phyloP scores from a whole-genome alignment of 192 early-diverging fungal genomes.

The Kappamyces sp. region DNA sequence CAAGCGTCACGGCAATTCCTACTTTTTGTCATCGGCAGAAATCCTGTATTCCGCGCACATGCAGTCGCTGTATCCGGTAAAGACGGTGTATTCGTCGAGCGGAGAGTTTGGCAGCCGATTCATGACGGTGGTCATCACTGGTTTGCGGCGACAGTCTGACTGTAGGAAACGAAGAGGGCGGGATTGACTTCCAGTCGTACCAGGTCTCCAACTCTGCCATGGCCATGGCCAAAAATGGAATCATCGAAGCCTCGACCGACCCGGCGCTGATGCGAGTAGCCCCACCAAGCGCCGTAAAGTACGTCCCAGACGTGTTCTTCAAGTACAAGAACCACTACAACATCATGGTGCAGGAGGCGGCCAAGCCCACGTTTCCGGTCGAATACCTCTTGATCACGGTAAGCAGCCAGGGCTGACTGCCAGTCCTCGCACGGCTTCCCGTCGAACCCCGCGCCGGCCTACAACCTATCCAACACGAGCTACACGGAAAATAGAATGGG shows the following conservation, averaged over 20 bases:
- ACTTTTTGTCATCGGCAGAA: conserved; percentile 89
- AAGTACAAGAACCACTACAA: conserved; percentile 94
- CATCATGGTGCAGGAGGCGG: conserved; percentile 74
- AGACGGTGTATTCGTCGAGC: conserved; percentile 51
- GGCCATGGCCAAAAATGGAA: conserved; percentile 84
- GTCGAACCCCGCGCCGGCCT: conserved; percentile 65
- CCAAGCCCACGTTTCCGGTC: conserved; percentile 93
- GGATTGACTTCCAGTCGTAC: conserved; percentile 79
- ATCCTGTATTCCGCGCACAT: conserved; percentile 77
- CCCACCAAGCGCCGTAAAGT: conserved; percentile 64
- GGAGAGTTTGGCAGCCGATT: conserved; percentile 89
- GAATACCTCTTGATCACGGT: conserved; percentile 95
- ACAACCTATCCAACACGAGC: conserved; percentile 39
- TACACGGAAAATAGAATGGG: conserved; percentile 81
- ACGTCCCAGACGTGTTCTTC: conserved; percentile 97
- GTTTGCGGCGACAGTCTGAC: conserved; percentile 9
- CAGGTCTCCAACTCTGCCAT: conserved; percentile 89
- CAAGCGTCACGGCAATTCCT: conserved; percentile 87
- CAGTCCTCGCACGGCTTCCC: conserved; percentile 86
- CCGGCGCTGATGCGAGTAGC: conserved; percentile 82
- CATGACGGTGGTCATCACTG: conserved; percentile 90
- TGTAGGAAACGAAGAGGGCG: conserved; percentile 69
- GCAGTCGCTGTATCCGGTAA: conserved; percentile 67
- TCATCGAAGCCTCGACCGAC: conserved; percentile 83
- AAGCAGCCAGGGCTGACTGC: conserved; percentile 16